These are phyloP conservation scores for Agroathelia rolfsii DNA, from an alignment of 1,284 basidiomycete genomes.

Conservation along the genomic window DNA sequence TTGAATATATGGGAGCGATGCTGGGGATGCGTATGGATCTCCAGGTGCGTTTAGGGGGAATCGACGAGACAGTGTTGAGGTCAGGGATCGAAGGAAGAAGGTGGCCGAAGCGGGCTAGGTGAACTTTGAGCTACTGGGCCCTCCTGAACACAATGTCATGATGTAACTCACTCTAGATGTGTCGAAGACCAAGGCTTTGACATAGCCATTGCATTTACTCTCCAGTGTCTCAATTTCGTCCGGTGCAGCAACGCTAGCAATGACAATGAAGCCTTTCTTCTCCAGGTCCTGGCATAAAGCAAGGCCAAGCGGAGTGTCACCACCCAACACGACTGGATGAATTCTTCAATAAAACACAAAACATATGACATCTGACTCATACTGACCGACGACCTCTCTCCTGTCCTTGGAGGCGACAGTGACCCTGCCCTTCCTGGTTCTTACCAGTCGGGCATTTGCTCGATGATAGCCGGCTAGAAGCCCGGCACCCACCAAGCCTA, in stretches of 20 bases:
- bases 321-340: constrained; percentile 64
- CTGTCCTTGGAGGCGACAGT: constrained; percentile 30
- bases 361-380: background rate
- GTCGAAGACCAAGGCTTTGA: constrained; percentile 71
- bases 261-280: constrained; percentile 68
- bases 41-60: constrained; percentile 71
- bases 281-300: constrained; percentile 66
- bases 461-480: constrained; percentile 46
- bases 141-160: constrained; percentile 3
- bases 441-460: constrained; percentile 19
- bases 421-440: constrained; percentile 24
- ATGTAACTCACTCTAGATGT: constrained; percentile 49
- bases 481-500: constrained; percentile 48
- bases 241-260: constrained; percentile 61
- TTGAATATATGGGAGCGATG: constrained; percentile 55
- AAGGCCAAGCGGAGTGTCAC: constrained; percentile 57
- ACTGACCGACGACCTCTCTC: constrained; percentile 63
- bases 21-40: constrained; percentile 62
- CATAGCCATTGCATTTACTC: constrained; percentile 54
- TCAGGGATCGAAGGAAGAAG: constrained; percentile 67
- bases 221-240: constrained; percentile 58
- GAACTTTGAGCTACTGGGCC: constrained; percentile 4
- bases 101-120: constrained; percentile 56
- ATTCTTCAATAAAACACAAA: constrained; percentile 10
- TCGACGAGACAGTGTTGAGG: constrained; percentile 67